A percentile compares a stretch with the other conserved stretches of the same genome.
Evolutionary conservation across 805 yeast genomes (phyloP).

Genomic region (Myxozyma lipomycoides): DNA sequence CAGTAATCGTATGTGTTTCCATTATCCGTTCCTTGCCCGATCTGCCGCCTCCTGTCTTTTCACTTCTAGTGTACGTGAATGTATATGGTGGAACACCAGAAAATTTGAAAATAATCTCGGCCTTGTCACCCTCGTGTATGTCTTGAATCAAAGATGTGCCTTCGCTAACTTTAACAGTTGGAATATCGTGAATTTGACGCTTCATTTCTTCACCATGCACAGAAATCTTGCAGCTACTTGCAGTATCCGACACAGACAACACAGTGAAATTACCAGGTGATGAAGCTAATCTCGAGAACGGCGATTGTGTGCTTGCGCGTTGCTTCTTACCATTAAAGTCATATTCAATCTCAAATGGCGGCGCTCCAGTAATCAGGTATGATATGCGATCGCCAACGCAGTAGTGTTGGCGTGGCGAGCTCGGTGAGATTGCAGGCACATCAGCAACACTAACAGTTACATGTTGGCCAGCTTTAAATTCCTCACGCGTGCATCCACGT

Average conservation of each 20-base stretch:
- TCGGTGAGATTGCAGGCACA: conserved; percentile 60
- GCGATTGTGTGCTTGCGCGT: conserved; percentile 49
- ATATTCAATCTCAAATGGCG: conserved; percentile 76
- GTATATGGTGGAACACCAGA: conserved; percentile 89
- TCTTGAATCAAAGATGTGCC: conserved; percentile 75
- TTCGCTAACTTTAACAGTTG: conserved; percentile 77
- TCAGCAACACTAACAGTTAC: conserved; percentile 64
- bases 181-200: conserved; percentile 52
- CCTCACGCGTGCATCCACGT: conserved; percentile 60
- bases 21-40: conserved; percentile 46
- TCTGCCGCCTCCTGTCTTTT: conserved; percentile 40
- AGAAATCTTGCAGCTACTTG: conserved; percentile 56
- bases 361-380: conserved; percentile 68
- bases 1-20: conserved; percentile 52
- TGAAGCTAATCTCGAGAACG: conserved; percentile 68
- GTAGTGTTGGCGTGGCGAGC: conserved; percentile 47
- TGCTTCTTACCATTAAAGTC: conserved; percentile 61
- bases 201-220: conserved; percentile 35
- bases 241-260: conserved; percentile 66
- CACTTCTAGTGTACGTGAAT: conserved; percentile 75
- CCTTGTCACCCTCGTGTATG: conserved; percentile 92
- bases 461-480: conserved; percentile 36
- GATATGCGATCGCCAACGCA: conserved; percentile 92
- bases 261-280: conserved; percentile 74
- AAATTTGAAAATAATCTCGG: conserved; percentile 77